Evolutionary conservation across 1,284 basidiomycete genomes (phyloP), one percentile per base, ranked within the genome.

Genomic region (Filobasidium uniguttulatum): DNA sequence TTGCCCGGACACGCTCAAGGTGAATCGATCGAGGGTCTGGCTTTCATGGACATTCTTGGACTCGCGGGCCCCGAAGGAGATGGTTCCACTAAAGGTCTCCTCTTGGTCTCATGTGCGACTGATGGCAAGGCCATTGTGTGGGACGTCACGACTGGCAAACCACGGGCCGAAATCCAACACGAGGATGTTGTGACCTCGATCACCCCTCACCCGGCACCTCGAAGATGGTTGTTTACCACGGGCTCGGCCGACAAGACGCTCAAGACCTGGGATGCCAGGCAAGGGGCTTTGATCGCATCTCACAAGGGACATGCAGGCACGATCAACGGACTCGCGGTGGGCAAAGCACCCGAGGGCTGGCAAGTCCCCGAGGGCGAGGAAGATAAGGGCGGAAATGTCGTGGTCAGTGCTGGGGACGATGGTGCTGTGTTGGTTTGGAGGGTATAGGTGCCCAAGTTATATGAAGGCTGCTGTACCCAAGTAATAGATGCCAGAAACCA

Each of bases 71-170:
- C 66, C 37, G 47, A 75, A 75, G 41, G 81, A 75, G 46, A 52
- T 31, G 5, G 54, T 1, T 44, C 41, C 22, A 55, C 54, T 19
- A 73, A 74, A 52, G 77, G 82, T 28, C 77, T 86, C 14, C 83
- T 70, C 9, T 56, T 83, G 25, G 80, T 90, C 1, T 90, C 85
- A 1, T 90, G 85, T 7, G 89, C 79, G 2, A 97, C 91, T 8
- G 94, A 99, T 64, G 90, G 91, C 0, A 90, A 86, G 66, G 83
- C 82, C 23, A 87, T 85, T 62, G 81, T 96, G 37, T 97, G 90
- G 89, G 93, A 99, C 69, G 74, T 93, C 34, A 77, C 77, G 43
- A 88, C 86, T 12, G 85, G 84, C 73, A 76, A 83, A 53, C 66
- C 89, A 44, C 77, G 90, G 51, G 76, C 81, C 20, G 86, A 85